These are phyloP conservation scores for Ustilago nuda DNA, from an alignment of 1,284 basidiomycete genomes.

Conservation along the genomic window DNA sequence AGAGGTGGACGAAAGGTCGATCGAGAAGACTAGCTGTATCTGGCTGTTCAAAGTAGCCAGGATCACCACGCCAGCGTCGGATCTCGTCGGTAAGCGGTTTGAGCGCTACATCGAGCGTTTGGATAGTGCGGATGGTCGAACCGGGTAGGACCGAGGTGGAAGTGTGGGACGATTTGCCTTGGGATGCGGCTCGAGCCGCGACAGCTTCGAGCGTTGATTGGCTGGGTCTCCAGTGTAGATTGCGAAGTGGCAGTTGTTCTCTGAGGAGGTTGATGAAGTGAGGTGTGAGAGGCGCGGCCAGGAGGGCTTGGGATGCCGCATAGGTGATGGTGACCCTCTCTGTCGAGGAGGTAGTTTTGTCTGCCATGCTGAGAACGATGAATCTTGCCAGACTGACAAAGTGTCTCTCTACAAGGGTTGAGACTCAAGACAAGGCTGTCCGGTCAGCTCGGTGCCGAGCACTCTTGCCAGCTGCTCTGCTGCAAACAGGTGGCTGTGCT, in stretches of 20 bases:
- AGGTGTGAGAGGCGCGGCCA: slow-evolving; percentile 50
- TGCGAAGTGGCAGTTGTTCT: slow-evolving; percentile 65
- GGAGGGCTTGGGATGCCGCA: slow-evolving; percentile 55
- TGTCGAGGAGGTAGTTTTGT: slow-evolving; percentile 10
- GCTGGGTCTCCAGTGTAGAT: slow-evolving; percentile 65
- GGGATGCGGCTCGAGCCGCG: slow-evolving; percentile 37
- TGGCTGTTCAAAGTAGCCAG: slow-evolving; percentile 55
- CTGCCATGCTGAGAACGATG: slow-evolving; percentile 17
- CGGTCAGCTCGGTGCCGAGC: too few species aligned
- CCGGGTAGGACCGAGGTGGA: slow-evolving; percentile 41
- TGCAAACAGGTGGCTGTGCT: neutral
- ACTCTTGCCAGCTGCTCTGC: neutral
- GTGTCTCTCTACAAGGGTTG: too few species aligned
- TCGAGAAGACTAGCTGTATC: slow-evolving; percentile 43
- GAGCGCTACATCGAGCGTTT: slow-evolving; percentile 52
- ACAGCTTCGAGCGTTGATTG: slow-evolving; percentile 44
- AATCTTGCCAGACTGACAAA: neutral
- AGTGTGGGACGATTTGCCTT: slow-evolving; percentile 31
- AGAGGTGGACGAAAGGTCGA: slow-evolving; percentile 63
- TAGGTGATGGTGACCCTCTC: slow-evolving; percentile 63
- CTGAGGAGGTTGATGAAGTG: slow-evolving; percentile 55
- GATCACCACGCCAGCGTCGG: slow-evolving; percentile 45
- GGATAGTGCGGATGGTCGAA: slow-evolving; percentile 57
- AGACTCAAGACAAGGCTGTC: too few species aligned
- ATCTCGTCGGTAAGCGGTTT: slow-evolving; percentile 53